These are phyloP conservation scores for Eucalyptus sp. DNA, from an alignment of 345 rosid species.

Conservation along the genomic window DNA sequence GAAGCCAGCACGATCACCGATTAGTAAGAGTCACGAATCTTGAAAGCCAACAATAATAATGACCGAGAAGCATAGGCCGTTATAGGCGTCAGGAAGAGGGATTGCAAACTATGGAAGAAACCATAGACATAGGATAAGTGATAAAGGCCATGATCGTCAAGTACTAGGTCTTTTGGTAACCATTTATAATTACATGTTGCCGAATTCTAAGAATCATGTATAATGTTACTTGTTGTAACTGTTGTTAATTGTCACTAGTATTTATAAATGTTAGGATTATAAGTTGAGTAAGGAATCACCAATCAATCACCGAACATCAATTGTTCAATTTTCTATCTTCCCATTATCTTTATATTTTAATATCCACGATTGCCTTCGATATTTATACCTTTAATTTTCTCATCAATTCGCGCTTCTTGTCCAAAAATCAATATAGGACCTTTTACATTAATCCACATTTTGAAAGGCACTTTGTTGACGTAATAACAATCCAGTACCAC, in stretches of 20 bases:
- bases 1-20: background rate
- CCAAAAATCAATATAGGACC: background rate
- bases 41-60: background rate
- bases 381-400: too few relatives aligned
- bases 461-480: background rate
- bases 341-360: too few relatives aligned
- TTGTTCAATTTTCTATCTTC: too few relatives aligned
- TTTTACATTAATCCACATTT: background rate
- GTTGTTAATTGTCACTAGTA: background rate
- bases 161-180: background rate
- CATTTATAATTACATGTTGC: background rate
- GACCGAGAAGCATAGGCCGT: background rate
- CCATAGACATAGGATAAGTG: background rate
- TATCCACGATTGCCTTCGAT: too few relatives aligned
- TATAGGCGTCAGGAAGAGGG: fast-evolving
- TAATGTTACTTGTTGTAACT: background rate
- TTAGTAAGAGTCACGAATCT: background rate
- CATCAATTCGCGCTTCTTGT: background rate
- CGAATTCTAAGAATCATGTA: background rate
- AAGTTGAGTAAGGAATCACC: background rate
- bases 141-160: background rate
- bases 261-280: background rate
- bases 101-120: background rate
- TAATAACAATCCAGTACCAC: background rate
- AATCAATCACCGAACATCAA: background rate